Evolutionary conservation across 2,329 filamentous ascomycete species (phyloP).

Genomic region (Fusarium avenaceum): DNA sequence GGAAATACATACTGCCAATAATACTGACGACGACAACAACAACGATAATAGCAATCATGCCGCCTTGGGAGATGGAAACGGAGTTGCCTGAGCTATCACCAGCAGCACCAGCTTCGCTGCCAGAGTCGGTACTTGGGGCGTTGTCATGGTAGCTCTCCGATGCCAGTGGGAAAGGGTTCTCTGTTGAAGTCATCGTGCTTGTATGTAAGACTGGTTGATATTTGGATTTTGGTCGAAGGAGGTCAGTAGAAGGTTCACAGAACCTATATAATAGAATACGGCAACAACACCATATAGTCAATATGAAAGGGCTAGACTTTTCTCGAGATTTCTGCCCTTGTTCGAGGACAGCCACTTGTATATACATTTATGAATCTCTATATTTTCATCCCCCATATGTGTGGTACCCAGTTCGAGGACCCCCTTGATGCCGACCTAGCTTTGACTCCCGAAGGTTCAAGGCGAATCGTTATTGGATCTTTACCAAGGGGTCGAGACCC

Average conservation of each 20-base stretch:
- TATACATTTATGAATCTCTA: conserved; percentile 40
- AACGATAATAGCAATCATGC: conserved; percentile 79
- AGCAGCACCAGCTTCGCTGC: conserved; percentile 73
- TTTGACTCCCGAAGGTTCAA: conserved; percentile 29
- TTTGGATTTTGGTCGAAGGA: conserved; percentile 16
- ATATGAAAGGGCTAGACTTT: conserved; percentile 8
- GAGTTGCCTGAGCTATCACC: conserved; percentile 70
- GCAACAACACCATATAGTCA: conserved; percentile 23
- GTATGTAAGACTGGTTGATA: conserved; percentile 7
- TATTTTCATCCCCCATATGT: conserved; percentile 35
- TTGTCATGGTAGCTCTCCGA: conserved; percentile 57
- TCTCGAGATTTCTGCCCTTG: conserved; percentile 1
- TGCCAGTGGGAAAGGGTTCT: conserved; percentile 59
- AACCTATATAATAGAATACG: conserved; percentile 32
- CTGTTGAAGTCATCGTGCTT: conserved; percentile 58
- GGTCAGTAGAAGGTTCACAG: conserved; percentile 36
- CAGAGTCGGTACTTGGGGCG: conserved; percentile 56
- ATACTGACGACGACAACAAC: conserved; percentile 77
- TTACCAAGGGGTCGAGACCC: conserved; percentile 36
- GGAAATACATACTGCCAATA: conserved; percentile 72
- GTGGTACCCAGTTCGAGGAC: conserved; percentile 18
- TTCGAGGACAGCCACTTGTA: conserved; percentile 44
- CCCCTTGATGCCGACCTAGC: conserved; percentile 35
- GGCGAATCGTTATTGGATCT: conserved; percentile 43
- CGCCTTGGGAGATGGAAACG: conserved; percentile 75